Conservation (phyloP, 192 early-diverging fungal species). For the Thoreauomyces humboldtii region DNA sequence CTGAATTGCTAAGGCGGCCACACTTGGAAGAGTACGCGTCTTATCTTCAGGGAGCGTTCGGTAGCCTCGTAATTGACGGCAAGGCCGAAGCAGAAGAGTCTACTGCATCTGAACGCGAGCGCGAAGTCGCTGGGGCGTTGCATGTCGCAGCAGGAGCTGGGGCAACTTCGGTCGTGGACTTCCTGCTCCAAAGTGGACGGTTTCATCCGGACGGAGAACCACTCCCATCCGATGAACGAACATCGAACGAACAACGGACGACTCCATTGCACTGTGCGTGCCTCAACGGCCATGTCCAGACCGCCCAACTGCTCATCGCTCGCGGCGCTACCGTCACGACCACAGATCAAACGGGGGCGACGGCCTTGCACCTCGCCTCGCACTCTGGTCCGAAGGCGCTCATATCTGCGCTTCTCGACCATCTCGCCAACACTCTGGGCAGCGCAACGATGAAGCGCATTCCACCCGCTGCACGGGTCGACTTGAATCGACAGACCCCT, state of each 20-base stretch:
- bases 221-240: neutral
- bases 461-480: neutral
- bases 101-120: no score
- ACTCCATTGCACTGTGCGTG: slow-evolving; percentile 36
- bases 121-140: neutral
- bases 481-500: slow-evolving; percentile 16
- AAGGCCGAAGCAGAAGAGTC: no score
- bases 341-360: slow-evolving; percentile 11
- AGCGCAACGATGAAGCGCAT: neutral
- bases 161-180: neutral
- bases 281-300: slow-evolving; percentile 25
- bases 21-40: slow-evolving; percentile 21
- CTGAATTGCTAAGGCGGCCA: slow-evolving; percentile 34
- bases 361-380: slow-evolving; percentile 31
- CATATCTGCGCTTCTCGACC: slow-evolving; percentile 12
- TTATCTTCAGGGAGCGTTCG: slow-evolving; percentile 21
- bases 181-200: neutral
- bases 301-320: slow-evolving; percentile 11
- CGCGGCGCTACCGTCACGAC: slow-evolving; percentile 4
- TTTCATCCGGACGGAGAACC: slow-evolving; percentile 1
- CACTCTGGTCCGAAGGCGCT: slow-evolving; percentile 24
- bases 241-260: neutral
- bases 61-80: neutral
- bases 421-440: no score
- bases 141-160: slow-evolving; percentile 18